phyloP scores from a whole-genome alignment of 2,329 filamentous ascomycete species.

The Hirsutella rhossiliensis region DNA sequence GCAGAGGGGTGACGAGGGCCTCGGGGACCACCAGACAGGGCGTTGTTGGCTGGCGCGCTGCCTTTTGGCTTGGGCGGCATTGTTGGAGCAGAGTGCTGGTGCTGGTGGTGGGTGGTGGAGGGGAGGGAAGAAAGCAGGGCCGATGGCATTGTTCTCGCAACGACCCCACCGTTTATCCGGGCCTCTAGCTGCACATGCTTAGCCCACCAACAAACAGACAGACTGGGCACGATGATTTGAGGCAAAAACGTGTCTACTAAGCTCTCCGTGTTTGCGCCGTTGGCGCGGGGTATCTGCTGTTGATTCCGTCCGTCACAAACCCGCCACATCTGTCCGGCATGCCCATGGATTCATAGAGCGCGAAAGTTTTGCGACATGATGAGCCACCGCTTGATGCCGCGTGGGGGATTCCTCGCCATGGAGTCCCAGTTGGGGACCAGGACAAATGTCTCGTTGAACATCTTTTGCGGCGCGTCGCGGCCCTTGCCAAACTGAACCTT shows the following conservation, averaged over 20 bases:
- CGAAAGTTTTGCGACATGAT: slow-evolving; percentile 65
- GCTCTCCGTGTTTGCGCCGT: too few relatives aligned
- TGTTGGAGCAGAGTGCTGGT: slow-evolving; percentile 2
- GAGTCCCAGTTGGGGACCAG: slow-evolving; percentile 65
- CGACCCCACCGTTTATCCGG: too few relatives aligned
- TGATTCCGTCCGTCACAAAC: too few relatives aligned
- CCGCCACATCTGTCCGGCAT: too few relatives aligned
- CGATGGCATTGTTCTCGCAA: slow-evolving; percentile 6
- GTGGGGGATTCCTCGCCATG: slow-evolving; percentile 37
- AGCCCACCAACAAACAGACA: too few relatives aligned
- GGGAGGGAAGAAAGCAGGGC: background rate
- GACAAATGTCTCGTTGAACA: slow-evolving; percentile 71
- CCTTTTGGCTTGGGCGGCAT: slow-evolving; percentile 13
- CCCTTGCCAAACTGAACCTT: slow-evolving; percentile 56
- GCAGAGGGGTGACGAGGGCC: too few relatives aligned
- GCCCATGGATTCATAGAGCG: slow-evolving; percentile 27
- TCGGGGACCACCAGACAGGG: slow-evolving; percentile 11
- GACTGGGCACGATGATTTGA: too few relatives aligned
- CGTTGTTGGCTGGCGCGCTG: slow-evolving; percentile 8
- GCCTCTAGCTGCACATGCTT: too few relatives aligned
- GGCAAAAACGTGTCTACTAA: too few relatives aligned
- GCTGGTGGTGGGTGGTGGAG: background rate
- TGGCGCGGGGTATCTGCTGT: too few relatives aligned
- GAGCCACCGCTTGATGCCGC: slow-evolving; percentile 46
- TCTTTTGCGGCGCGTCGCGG: slow-evolving; percentile 49